Evolutionary conservation across 2,329 filamentous ascomycete genomes (phyloP).

Genomic region (Eutypa lata): DNA sequence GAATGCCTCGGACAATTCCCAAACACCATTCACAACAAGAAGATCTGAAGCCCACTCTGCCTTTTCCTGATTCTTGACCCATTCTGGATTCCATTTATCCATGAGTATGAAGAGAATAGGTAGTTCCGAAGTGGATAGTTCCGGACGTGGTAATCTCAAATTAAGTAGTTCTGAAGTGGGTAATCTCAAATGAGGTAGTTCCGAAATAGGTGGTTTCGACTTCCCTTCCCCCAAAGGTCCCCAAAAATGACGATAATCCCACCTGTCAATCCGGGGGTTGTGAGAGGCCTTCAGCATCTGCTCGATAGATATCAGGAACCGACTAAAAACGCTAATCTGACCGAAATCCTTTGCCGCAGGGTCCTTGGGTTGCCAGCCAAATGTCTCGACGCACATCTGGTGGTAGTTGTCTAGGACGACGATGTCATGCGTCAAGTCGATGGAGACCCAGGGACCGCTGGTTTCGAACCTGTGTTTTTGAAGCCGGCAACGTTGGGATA

Average conservation of each 20-base stretch:
- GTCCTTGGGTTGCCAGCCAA: background rate
- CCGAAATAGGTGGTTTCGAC: no score
- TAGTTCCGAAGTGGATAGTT: no score
- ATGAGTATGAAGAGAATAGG: no score
- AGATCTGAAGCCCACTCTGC: no score
- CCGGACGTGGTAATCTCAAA: no score
- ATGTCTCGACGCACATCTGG: background rate
- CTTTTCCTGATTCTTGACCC: no score
- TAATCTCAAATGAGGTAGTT: no score
- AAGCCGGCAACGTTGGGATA: background rate
- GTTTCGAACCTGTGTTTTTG: background rate
- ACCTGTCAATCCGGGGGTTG: background rate
- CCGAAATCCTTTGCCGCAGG: background rate
- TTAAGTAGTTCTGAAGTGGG: no score
- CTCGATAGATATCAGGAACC: background rate
- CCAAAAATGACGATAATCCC: background rate
- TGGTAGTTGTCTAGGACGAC: background rate
- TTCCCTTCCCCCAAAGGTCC: background rate
- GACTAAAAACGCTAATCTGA: background rate
- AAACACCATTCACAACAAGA: no score
- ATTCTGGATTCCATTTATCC: no score
- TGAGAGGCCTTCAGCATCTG: background rate
- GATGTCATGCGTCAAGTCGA: background rate
- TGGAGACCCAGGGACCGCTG: background rate
- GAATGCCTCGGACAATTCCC: no score